A percentile compares a stretch with the other conserved stretches of the same genome.
phyloP scores from a whole-genome alignment of 1,284 basidiomycete species.

The Golubevia pallescens region DNA sequence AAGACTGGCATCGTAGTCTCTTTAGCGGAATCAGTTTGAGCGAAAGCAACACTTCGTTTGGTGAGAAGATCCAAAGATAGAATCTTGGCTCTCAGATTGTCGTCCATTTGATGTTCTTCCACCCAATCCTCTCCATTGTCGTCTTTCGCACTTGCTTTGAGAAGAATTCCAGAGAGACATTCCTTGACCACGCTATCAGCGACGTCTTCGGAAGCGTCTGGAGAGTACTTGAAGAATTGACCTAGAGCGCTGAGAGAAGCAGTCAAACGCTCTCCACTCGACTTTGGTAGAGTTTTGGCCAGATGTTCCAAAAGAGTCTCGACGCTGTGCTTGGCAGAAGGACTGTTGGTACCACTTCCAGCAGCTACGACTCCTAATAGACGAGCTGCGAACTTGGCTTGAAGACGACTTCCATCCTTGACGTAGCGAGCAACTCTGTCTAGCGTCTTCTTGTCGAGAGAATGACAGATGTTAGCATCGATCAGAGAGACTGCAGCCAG shows the following conservation, averaged over 20 bases:
- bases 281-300: slow-evolving; percentile 69
- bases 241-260: slow-evolving; percentile 76
- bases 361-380: slow-evolving; percentile 69
- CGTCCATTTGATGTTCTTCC: slow-evolving; percentile 26
- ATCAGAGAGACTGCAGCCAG: slow-evolving; percentile 22
- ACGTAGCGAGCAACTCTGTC: slow-evolving; percentile 75
- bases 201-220: slow-evolving; percentile 77
- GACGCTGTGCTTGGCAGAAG: slow-evolving; percentile 68
- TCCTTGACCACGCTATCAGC: slow-evolving; percentile 79
- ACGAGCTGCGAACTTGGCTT: slow-evolving; percentile 87
- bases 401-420: slow-evolving; percentile 71
- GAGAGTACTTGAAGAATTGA: slow-evolving; percentile 76
- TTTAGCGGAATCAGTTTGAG: slow-evolving; percentile 19
- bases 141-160: slow-evolving; percentile 27
- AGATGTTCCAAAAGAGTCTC: slow-evolving; percentile 69
- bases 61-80: slow-evolving; percentile 38
- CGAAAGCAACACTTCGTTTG: slow-evolving; percentile 32
- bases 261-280: slow-evolving; percentile 70
- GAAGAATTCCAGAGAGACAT: slow-evolving; percentile 67
- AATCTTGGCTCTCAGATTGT: slow-evolving; percentile 29
- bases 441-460: slow-evolving; percentile 65
- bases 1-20: slow-evolving; percentile 44
- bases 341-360: slow-evolving; percentile 69
- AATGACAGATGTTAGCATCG: slow-evolving; percentile 20
- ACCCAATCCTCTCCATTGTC: slow-evolving; percentile 24